phyloP scores from a whole-genome alignment of 495 filamentous ascomycete species.

The Astrothelium macrocarpum region DNA sequence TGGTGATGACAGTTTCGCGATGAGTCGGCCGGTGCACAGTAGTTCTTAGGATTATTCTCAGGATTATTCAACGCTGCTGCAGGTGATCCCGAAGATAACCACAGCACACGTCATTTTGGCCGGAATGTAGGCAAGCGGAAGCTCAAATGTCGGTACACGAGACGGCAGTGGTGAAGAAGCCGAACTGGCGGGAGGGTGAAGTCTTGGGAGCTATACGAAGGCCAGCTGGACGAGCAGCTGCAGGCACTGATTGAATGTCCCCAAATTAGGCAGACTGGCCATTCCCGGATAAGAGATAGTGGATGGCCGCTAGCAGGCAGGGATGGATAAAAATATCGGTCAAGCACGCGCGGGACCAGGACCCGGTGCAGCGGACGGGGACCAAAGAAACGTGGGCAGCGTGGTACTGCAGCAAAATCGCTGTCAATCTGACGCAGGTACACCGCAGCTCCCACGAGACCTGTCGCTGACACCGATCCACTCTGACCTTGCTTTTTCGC shows the following conservation, averaged over 20 bases:
- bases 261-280: not conserved
- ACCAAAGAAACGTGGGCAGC: not conserved
- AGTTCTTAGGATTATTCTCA: too few relatives aligned
- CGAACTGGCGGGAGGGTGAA: not conserved
- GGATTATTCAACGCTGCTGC: not conserved
- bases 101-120: not conserved
- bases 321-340: constrained; percentile 1
- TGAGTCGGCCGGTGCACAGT: constrained; percentile 1
- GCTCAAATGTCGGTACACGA: not conserved
- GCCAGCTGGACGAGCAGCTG: not conserved
- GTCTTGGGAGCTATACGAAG: not conserved
- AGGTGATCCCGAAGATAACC: not conserved
- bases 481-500: not conserved
- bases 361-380: not conserved
- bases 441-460: not conserved
- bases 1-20: not conserved
- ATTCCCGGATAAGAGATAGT: not conserved
- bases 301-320: not conserved
- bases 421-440: constrained; percentile 4
- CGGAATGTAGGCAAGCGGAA: not conserved
- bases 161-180: not conserved
- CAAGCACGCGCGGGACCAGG: not conserved
- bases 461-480: not conserved
- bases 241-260: not conserved
- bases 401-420: not conserved